Conservation (phyloP, 1,284 basidiomycete species). For the Leccinum fallax region DNA sequence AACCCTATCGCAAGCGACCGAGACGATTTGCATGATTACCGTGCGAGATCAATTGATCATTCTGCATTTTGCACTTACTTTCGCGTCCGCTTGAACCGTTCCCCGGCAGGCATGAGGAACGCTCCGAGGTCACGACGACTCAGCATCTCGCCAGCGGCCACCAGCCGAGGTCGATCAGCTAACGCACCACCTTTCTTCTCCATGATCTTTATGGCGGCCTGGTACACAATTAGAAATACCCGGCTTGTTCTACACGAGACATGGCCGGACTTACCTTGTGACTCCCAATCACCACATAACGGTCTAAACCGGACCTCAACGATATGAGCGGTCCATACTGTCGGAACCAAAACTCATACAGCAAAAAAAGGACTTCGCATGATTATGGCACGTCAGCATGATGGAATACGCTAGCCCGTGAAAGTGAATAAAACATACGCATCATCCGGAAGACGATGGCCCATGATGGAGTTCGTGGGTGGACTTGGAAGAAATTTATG, state of each 20-base stretch:
- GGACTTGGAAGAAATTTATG: slow-evolving; percentile 11
- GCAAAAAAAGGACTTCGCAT: slow-evolving; percentile 4
- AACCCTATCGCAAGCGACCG: neutral
- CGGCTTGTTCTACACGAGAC: neutral
- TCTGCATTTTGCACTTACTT: neutral
- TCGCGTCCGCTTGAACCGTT: slow-evolving; percentile 7
- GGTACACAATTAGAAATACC: neutral
- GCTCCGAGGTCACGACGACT: slow-evolving; percentile 4
- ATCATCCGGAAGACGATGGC: slow-evolving; percentile 6
- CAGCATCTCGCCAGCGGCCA: slow-evolving; percentile 8
- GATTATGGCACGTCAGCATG: neutral
- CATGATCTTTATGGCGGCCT: slow-evolving; percentile 19
- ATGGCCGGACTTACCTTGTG: slow-evolving; percentile 7
- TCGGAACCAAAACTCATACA: slow-evolving; percentile 9
- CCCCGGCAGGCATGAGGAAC: neutral
- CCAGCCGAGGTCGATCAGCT: slow-evolving; percentile 7
- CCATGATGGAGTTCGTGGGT: slow-evolving; percentile 4
- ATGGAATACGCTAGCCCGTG: neutral
- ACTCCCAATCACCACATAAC: slow-evolving; percentile 18
- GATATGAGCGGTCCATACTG: slow-evolving; percentile 15
- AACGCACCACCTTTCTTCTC: slow-evolving; percentile 4
- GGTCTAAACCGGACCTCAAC: slow-evolving; percentile 6
- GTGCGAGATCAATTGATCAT: neutral
- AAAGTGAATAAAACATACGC: slow-evolving; percentile 2
- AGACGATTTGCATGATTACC: neutral